Evolutionary conservation across 768 basidiomycete species (phyloP), one percentile per base, ranked within the genome.

Genomic region (Lepiota venenata): DNA sequence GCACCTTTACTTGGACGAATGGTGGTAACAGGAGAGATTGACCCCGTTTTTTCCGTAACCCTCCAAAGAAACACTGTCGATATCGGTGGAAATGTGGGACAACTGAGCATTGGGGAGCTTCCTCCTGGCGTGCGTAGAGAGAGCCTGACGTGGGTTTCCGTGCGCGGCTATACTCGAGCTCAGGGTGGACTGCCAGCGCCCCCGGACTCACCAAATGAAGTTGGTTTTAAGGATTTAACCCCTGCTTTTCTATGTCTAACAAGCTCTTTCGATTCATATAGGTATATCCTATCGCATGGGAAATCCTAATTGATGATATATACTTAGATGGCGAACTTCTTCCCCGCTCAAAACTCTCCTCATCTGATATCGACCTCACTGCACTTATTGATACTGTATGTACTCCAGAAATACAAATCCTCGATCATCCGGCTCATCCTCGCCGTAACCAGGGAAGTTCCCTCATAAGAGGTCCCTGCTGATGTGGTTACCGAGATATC

Each of bases 311-410:
- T 6, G 88, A 89, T 50, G 83, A 83, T 52, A 84, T 91, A 4
- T 91, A 74, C 63, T 75, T 92, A 32, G 85, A 91, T 58, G 87
- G 84, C 11, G 62, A 74, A 56, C 74, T 71, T 59, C 69, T 91
- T n/a, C 77, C 82, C 4, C 75, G 73, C 35, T 88, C 88, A 2
- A 70, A 66, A 11, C 64, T 84, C 9, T 73, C 79, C 1, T 63
- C 78, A 1, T 59, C 79, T 0, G 66, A 64, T 3, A 81, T 87
- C 56, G 64, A 73, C 1, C 70, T 87, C 10, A 84, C 87, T 2
- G 87, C 83, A 1, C 70, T 91, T 15, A 63, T 91, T 22, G 89
- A 91, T 60, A 91, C 90, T 2, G 88, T 88, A 49, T 47, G 76
- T 64, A 36, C 54, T 58, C 36, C 11, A 29, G 39, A 35, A 43